Evolutionary conservation across 2,329 filamentous ascomycete genomes (phyloP), one percentile per base, ranked within the genome.

Genomic region (Phaeophleospora eucalypticola): DNA sequence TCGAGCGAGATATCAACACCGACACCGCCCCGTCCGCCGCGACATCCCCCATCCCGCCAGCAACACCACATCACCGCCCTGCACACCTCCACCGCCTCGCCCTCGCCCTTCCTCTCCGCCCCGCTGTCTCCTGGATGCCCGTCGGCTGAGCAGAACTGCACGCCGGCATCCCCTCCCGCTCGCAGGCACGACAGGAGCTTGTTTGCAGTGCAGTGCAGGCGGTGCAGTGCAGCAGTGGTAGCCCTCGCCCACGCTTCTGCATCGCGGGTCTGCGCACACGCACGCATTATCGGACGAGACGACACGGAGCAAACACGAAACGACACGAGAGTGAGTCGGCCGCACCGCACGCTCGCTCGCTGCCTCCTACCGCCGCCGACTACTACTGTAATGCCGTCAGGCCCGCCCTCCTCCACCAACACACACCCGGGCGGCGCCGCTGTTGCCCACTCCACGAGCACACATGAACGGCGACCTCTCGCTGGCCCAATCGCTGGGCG

Each of bases 391-490:
- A 41, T 41, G 37, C 37, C 37, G 19, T 39, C 37, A 21, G 37
- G 37, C 21, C 37, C 17, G 18, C 21, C 19, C 37, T 24, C 37
- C 37, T 19, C 19, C 20, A 9, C 37, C n/a, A 17, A 19, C 37
- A 39, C 37, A 32, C 20, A 14, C n/a, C 21, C 39, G 39, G n/a
- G 39, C 24, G 24, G 24, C 24, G 34, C 34, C 19, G 34, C 38
- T 20, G 33, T 46, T 40, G 46, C 36, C 44, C 44, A 43, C 46
- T 20, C 36, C 15, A 10, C 17, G 37, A 37, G 39, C 51, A 77
- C 66, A 29, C 68, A 96, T 96, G 89, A 88, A 89, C 73, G 88
- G 87, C 70, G 89, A 95, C 75, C 74, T 95, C 67, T 95, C 87
- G 71, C 82, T 97, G 58, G 93, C 89, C 65, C 87, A 90, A 73